Evolutionary conservation across 2,329 filamentous ascomycete species (phyloP), one percentile per base, ranked within the genome.

Genomic region (Clonostachys rosea): DNA sequence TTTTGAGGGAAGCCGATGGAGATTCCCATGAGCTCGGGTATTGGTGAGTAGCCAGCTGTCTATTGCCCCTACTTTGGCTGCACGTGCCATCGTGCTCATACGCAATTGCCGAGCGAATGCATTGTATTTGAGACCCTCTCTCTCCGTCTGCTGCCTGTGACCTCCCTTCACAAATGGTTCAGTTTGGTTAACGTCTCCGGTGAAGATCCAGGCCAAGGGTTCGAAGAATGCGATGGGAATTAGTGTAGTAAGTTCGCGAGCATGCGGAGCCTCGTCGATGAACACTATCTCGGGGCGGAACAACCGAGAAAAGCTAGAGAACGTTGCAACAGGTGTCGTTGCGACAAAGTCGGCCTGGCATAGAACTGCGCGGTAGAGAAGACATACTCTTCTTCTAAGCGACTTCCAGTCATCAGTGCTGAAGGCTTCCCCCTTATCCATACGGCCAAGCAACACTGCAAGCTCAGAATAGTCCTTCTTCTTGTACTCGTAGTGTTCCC

Each of bases 271-370:
- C 61, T 95, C 89, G 40, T 91, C 90, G 52, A 95, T 88, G 59
- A 95, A 91, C 1, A 94, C 81, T 52, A 95, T 84, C 55, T 94
- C 87, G 0, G 90, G 89, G 52, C 87, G 85, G 34, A 91, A 89
- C 7, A 90, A 57, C 3, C 58, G 61, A 0, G 61, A 53, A 34
- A 75, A 70, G 1, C 56, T 53, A 0, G 64, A 63, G 5, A 60
- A 64, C 0, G 69, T 66, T 4, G 71, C 69, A 1, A 74, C 71
- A 0, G 73, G 72, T 1, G 73, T 75, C 0, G 72, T 72, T 0
- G 71, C 70, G 2, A 76, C 60, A 45, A 75, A 74, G 42, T 75
- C 71, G 0, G 68, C 62, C 4, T 62, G 54, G 3, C 50, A 50
- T 0, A 75, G 54, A 0, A 71, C 67, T 3, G 62, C 59, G 1